These are phyloP conservation scores for Zygosaccharomyces gambellarensis DNA, from an alignment of 805 yeast genomes.

Conservation along the genomic window DNA sequence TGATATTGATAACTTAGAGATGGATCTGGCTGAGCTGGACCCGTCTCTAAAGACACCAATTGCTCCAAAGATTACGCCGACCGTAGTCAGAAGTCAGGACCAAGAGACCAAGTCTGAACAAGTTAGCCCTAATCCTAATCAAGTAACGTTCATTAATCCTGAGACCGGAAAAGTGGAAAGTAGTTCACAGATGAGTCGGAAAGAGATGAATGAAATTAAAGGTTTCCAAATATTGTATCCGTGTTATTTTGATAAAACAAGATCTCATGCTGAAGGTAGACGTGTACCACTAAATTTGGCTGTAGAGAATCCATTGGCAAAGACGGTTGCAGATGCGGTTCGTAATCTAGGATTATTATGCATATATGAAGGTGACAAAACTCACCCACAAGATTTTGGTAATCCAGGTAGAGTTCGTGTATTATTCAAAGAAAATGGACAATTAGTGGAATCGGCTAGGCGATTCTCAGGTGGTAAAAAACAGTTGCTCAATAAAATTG, in stretches of 20 bases:
- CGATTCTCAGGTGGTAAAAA: conserved; percentile 48
- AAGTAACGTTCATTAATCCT: conserved; percentile 26
- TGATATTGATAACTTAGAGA: conserved; percentile 85
- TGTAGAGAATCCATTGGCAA: conserved; percentile 84
- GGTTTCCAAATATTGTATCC: conserved; percentile 79
- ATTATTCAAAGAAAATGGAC: conserved; percentile 50
- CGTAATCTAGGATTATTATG: conserved; percentile 32
- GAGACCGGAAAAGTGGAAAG: conserved; percentile 30
- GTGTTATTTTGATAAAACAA: conserved; percentile 77
- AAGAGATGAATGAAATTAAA: conserved; percentile 60
- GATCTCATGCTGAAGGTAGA: conserved; percentile 78
- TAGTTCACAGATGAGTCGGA: conserved; percentile 39
- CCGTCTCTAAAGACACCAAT: conserved; percentile 61
- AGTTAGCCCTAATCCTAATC: conserved; percentile 5
- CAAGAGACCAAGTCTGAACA: conserved; percentile 19
- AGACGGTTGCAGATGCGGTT: conserved; percentile 72
- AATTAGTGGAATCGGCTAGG: conserved; percentile 31
- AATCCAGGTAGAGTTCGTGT: conserved; percentile 95
- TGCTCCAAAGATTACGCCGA: conserved; percentile 63
- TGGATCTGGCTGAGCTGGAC: conserved; percentile 90
- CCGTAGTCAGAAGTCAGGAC: conserved; percentile 59
- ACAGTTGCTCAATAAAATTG: conserved; percentile 55
- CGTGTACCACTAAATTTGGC: conserved; percentile 66
- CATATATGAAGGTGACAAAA: conserved; percentile 70
- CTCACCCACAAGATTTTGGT: conserved; percentile 96